Evolutionary conservation across 169 alveolate species (phyloP), one percentile per base, ranked within the genome.

Genomic region (Plasmodium reichenowi): DNA sequence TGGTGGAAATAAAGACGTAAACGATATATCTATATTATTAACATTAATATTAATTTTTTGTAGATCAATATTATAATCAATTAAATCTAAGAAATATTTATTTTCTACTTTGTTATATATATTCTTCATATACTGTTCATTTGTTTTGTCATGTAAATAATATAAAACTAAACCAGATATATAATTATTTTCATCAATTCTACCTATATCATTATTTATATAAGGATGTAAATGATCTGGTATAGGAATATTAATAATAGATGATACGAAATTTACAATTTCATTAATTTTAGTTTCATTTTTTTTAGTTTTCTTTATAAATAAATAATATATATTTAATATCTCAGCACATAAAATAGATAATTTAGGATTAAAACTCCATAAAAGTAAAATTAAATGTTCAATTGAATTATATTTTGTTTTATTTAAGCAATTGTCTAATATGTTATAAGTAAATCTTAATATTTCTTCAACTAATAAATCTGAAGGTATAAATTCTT

Each of bases 351-450:
- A 70, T 54, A 70, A 63, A 63, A 86, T 86, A 2, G 92, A 86
- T 29, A 86, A 47, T 38, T 86, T 86, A 2, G 78, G 74, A 66
- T 86, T 86, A 47, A 86, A 86, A 73, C 92, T 71, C 92, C 92
- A 86, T 24, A 86, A 12, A 9, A 86, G 66, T 38, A 62, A 59
- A 22, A 86, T 71, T 56, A 94, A 76, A 75, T 88, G 90, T 7
- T 94, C 96, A 63, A 93, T 22, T 5, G 96, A 94, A 63, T 93
- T 93, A 88, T 93, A 94, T 15, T 83, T 88, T 59, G 94, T 83
- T 75, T 94, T 94, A 20, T 94, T 91, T 12, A 93, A 74, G 60
- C 94, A 93, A 68, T 94, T 93, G 26, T 93, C 95, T 68, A 94
- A 88, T 52, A 94, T 91, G 80, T 85, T 72, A 67, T 88, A 91